phyloP scores from a whole-genome alignment of 1,284 basidiomycete species.

The Cryptococcus sp. region DNA sequence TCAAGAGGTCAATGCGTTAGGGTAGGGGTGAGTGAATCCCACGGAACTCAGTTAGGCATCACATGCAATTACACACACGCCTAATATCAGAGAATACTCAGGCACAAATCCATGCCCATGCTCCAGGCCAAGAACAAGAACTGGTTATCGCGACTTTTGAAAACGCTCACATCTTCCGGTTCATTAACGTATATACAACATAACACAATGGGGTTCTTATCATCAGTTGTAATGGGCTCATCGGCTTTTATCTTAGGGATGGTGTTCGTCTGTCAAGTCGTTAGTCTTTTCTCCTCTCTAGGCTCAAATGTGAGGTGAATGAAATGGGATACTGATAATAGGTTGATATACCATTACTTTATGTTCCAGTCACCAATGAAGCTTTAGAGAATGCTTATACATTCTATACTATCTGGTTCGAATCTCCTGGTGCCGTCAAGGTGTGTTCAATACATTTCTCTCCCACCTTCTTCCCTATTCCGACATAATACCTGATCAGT shows the following conservation, averaged over 20 bases:
- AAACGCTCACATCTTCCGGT: no score
- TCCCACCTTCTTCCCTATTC: neutral
- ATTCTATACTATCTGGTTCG: conserved; percentile 86
- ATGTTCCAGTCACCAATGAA: conserved; percentile 58
- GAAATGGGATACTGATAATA: conserved; percentile 39
- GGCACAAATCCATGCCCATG: no score
- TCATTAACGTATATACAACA: neutral
- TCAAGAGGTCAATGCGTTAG: no score
- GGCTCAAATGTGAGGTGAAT: no score
- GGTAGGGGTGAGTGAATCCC: no score
- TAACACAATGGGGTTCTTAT: conserved; percentile 70
- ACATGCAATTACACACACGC: no score
- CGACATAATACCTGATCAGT: neutral
- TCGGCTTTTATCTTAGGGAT: conserved; percentile 83
- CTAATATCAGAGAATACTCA: no score
- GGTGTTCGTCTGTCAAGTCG: conserved; percentile 70
- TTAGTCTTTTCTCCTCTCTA: conserved; percentile 18
- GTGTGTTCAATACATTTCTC: conserved; percentile 52
- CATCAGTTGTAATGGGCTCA: conserved; percentile 74
- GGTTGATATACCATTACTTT: conserved; percentile 78
- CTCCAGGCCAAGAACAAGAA: no score
- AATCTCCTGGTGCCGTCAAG: conserved; percentile 78
- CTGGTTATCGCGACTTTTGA: no score
- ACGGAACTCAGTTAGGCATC: no score
- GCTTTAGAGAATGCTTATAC: conserved; percentile 68